A percentile compares a stretch with the other conserved stretches of the same genome.
Conservation (phyloP, 176 grass and related monocot genomes). For the Juncus effusus region DNA sequence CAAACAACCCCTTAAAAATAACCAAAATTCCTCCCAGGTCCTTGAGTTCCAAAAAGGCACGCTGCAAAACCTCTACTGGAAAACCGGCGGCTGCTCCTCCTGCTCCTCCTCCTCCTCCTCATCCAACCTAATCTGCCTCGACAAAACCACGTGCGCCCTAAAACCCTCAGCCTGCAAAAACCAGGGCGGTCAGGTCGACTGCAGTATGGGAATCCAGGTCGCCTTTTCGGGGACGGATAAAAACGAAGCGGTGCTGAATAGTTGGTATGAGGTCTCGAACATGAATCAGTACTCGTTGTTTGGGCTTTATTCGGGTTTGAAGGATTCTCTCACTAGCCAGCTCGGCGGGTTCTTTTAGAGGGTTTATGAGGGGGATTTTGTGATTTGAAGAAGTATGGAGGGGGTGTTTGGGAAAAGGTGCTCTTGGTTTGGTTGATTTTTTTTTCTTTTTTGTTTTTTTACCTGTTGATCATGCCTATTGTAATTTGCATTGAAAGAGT, state of each 20-base stretch:
- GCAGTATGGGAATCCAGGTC: conserved; percentile 65
- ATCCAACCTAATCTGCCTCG: conserved; percentile 40
- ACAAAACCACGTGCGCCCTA: conserved; percentile 48
- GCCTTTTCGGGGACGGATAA: conserved; percentile 89
- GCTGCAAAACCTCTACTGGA: conserved; percentile 85
- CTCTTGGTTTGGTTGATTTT: neutral
- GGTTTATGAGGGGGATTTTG: too few relatives aligned
- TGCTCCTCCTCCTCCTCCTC: conserved; percentile 32
- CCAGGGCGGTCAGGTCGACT: conserved; percentile 56
- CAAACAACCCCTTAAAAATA: neutral
- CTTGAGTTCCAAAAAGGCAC: conserved; percentile 87
- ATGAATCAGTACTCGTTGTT: conserved; percentile 83
- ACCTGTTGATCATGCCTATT: neutral
- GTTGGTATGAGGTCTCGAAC: conserved; percentile 91
- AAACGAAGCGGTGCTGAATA: conserved; percentile 74
- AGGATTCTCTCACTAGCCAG: conserved; percentile 54
- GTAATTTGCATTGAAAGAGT: too few relatives aligned
- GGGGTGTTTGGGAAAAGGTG: too few relatives aligned
- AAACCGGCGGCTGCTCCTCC: conserved; percentile 48
- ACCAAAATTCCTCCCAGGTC: conserved; percentile 31
- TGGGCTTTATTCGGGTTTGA: conserved; percentile 70
- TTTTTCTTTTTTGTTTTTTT: neutral
- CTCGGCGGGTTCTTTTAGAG: conserved; percentile 51
- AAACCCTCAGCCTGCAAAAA: conserved; percentile 43
- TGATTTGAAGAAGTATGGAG: too few relatives aligned